Evolutionary conservation across 495 filamentous ascomycete genomes (phyloP).

Genomic region (Podospora pseudopauciseta): DNA sequence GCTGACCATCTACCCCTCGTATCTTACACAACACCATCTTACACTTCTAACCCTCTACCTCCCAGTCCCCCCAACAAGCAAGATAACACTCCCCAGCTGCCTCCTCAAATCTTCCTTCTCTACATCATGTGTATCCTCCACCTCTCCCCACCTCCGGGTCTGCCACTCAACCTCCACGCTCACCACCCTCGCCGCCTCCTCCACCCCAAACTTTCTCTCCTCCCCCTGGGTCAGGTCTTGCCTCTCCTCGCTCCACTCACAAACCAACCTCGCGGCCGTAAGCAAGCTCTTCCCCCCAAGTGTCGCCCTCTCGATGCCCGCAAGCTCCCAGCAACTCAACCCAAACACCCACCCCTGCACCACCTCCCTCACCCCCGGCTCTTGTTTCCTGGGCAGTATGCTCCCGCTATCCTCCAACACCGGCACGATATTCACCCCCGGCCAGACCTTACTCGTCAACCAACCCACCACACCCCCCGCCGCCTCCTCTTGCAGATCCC

Average conservation of each 20-base stretch:
- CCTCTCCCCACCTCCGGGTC: slow-evolving; percentile 87
- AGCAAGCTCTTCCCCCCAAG: slow-evolving; percentile 84
- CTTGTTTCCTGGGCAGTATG: slow-evolving; percentile 69
- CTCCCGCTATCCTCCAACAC: slow-evolving; percentile 56
- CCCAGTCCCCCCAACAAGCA: slow-evolving; percentile 64
- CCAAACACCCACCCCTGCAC: slow-evolving; percentile 75
- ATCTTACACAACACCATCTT: not conserved
- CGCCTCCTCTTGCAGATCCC: slow-evolving; percentile 65
- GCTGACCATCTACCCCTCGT: not conserved
- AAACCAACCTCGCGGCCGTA: slow-evolving; percentile 68
- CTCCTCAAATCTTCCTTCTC: slow-evolving; percentile 85
- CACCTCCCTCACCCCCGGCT: slow-evolving; percentile 65
- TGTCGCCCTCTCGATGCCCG: slow-evolving; percentile 77
- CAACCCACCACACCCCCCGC: slow-evolving; percentile 65
- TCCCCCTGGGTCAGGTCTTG: slow-evolving; percentile 14
- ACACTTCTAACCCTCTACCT: not conserved
- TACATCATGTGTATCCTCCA: slow-evolving; percentile 98
- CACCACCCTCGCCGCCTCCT: slow-evolving; percentile 71
- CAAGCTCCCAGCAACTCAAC: slow-evolving; percentile 71
- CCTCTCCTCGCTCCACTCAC: slow-evolving; percentile 79
- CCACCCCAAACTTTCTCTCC: slow-evolving; percentile 52
- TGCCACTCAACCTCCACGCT: slow-evolving; percentile 89
- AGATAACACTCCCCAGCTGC: slow-evolving; percentile 80
- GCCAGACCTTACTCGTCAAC: slow-evolving; percentile 75
- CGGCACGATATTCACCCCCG: slow-evolving; percentile 70